These are phyloP conservation scores for Cryptococcus sp. DNA, from an alignment of 1,284 basidiomycete genomes.

Conservation along the genomic window DNA sequence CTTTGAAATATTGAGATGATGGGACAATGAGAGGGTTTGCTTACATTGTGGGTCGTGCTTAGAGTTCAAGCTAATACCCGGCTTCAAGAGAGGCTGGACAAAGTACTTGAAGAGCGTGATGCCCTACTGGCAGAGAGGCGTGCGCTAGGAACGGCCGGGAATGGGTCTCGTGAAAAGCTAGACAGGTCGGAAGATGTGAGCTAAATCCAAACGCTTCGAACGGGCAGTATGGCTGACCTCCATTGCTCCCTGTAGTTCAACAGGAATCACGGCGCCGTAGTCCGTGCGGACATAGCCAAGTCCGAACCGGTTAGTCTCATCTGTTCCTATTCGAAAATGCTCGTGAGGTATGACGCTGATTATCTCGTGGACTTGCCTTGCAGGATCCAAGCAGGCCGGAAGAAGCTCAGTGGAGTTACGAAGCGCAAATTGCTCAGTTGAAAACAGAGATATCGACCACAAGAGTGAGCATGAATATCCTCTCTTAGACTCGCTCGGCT, in stretches of 20 bases:
- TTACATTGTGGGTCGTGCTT: neutral
- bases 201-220: constrained; percentile 2
- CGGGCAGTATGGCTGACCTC: constrained; percentile 11
- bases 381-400: constrained; percentile 62
- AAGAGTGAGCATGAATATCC: constrained; percentile 47
- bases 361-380: too few species aligned
- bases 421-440: constrained; percentile 69
- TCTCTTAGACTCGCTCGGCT: neutral
- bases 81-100: constrained; percentile 80
- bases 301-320: constrained; percentile 13
- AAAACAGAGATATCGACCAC: constrained; percentile 69
- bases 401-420: constrained; percentile 69
- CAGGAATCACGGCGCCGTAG: constrained; percentile 84
- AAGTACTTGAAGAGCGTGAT: constrained; percentile 82
- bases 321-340: neutral
- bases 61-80: constrained; percentile 86
- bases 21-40: neutral
- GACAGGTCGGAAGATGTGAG: constrained; percentile 73
- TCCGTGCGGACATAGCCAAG: constrained; percentile 29
- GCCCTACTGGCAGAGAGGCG: constrained; percentile 61
- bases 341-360: neutral
- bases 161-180: constrained; percentile 75
- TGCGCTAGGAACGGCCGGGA: constrained; percentile 60
- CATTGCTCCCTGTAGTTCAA: constrained; percentile 65
- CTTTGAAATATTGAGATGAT: neutral